Evolutionary conservation across 139 green algal genomes (phyloP).

Genomic region (Trebouxia sp.): DNA sequence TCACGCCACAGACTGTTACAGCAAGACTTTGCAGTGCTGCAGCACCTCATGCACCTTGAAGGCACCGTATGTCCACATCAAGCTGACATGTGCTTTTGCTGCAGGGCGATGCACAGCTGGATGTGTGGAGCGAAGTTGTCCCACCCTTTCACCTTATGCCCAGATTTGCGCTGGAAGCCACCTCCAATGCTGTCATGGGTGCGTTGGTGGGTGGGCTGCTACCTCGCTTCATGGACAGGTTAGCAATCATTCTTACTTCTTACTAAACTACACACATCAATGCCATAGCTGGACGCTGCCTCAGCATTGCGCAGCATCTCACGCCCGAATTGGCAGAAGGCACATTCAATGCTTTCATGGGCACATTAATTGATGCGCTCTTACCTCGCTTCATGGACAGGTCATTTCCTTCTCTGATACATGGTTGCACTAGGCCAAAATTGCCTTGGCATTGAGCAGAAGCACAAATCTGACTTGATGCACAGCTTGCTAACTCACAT

Average conservation of each 20-base stretch:
- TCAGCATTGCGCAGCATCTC: constrained; percentile 39
- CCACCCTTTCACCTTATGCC: constrained; percentile 73
- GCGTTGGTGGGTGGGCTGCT: constrained; percentile 57
- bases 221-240: constrained; percentile 59
- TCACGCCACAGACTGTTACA: too few species aligned
- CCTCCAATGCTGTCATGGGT: constrained; percentile 60
- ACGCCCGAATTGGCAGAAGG: constrained; percentile 61
- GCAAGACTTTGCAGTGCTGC: too few species aligned
- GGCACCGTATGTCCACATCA: too few species aligned
- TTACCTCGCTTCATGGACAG: constrained; percentile 63
- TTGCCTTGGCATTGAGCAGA: neutral
- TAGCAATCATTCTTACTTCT: neutral
- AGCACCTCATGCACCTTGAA: too few species aligned
- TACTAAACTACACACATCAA: too few species aligned
- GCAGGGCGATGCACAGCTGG: constrained; percentile 22
- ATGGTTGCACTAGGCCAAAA: neutral
- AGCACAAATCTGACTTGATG: constrained; percentile 38
- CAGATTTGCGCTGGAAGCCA: constrained; percentile 54
- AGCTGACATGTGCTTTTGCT: too few species aligned
- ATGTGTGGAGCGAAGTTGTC: constrained; percentile 58
- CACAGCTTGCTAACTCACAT: neutral
- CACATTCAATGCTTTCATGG: constrained; percentile 62
- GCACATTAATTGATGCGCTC: constrained; percentile 48
- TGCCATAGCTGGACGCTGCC: neutral
- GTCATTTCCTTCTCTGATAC: neutral